These are phyloP conservation scores for Dysphania ambrosioides DNA, from an alignment of 148 eudicot species.

Conservation along the genomic window DNA sequence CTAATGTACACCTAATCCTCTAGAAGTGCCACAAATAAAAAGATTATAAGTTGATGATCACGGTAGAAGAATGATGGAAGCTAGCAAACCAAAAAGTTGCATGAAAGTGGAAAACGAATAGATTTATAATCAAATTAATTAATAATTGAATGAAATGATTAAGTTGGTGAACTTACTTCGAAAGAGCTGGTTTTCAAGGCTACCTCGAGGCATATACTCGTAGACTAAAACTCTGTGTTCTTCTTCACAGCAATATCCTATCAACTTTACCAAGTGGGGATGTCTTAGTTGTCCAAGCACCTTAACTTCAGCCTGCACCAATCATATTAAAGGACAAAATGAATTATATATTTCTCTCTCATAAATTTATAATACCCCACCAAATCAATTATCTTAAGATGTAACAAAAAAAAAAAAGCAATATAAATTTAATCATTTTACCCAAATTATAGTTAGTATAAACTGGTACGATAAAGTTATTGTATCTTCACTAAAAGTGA, in stretches of 20 bases:
- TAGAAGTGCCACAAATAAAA: constrained; percentile 4
- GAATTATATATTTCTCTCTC: too few relatives aligned
- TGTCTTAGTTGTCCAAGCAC: constrained; percentile 39
- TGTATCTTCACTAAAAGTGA: too few relatives aligned
- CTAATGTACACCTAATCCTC: constrained; percentile 29
- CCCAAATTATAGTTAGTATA: too few relatives aligned
- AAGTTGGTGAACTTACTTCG: constrained; percentile 25
- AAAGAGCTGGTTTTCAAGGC: constrained; percentile 42
- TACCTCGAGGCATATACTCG: constrained; percentile 39
- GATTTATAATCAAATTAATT: not conserved
- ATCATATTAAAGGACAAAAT: not conserved
- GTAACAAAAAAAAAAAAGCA: too few relatives aligned
- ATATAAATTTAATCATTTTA: too few relatives aligned
- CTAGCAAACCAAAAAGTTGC: not conserved
- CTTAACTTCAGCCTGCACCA: constrained; percentile 32
- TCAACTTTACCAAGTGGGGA: constrained; percentile 41
- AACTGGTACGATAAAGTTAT: too few relatives aligned
- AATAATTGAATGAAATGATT: too few relatives aligned
- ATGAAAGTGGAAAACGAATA: not conserved
- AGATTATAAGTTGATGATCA: not conserved
- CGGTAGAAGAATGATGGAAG: not conserved
- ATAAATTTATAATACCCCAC: too few relatives aligned
- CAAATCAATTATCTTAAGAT: too few relatives aligned
- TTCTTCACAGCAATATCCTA: constrained; percentile 43
- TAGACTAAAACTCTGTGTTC: constrained; percentile 39